Evolutionary conservation across 306 rosid species (phyloP), one percentile per base, ranked within the genome.

Genomic region (Oemleria cerasiformis): DNA sequence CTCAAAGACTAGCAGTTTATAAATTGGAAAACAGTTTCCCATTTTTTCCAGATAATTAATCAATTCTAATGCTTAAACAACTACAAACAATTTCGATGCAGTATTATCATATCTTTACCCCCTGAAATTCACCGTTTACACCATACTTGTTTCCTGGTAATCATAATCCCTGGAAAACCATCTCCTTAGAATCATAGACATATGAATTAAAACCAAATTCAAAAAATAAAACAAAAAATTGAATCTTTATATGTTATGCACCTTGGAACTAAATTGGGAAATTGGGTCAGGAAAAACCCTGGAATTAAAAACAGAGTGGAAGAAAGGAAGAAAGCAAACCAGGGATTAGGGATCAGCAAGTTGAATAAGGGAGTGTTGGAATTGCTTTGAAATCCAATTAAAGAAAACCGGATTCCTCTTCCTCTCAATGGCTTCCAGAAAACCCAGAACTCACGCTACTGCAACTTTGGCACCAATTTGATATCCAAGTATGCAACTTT

Each of bases 381-480:
- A 79, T 76, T 21, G 72, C 80, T 70, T 76, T 53, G 19, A 53
- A 68, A 23, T 30, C 71, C 40, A 49, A 41, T 8, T 15, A 23
- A 70, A 43, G 51, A 36, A 71, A 71, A 59, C 44, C 38, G 43
- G 42, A 61, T 62, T 72, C 71, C 6, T 56, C 38, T 20, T 9
- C 23, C 39, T 44, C 30, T 53, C 48, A 12, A 11, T 7, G 60
- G 12, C 8, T n/a, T 21, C 57, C 8, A 36, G 78, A 61, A 77
- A 73, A 74, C 59, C 71, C 40, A 67, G 34, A 56, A 15, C 42
- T 36, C 68, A 80, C 76, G 80, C 73, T 19, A 68, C 47, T 51
- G 14, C 11, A 12, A 41, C 19, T 8, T 21, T 15, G 42, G 20
- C 40, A 13, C 57, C 45, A 75, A 60, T 40, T 19, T 14, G 54